These are phyloP conservation scores for Vararia minispora DNA, from an alignment of 768 basidiomycete genomes.

Conservation along the genomic window DNA sequence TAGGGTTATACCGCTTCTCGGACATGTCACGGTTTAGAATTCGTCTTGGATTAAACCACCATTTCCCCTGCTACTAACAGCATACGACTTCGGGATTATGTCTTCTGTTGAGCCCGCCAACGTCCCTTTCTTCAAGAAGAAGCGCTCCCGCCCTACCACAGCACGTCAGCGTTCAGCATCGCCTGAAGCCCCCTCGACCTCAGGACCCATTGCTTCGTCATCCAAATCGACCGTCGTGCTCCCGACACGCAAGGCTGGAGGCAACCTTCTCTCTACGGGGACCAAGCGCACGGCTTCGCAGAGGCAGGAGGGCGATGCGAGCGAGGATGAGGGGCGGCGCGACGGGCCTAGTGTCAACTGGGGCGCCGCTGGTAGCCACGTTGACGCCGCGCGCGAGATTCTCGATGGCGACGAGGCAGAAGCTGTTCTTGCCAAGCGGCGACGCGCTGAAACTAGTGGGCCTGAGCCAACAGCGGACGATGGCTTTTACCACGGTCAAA, in stretches of 20 bases:
- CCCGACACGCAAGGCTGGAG: conserved; percentile 55
- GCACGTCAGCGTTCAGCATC: conserved; percentile 66
- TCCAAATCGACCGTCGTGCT: conserved; percentile 66
- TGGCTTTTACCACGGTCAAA: conserved; percentile 79
- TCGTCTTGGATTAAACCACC: no score
- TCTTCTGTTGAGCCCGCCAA: conserved; percentile 25
- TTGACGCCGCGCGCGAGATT: conserved; percentile 62
- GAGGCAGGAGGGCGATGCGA: conserved; percentile 36
- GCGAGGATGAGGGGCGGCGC: conserved; percentile 38
- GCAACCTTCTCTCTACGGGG: conserved; percentile 70
- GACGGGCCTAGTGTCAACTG: conserved; percentile 61
- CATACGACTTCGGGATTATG: conserved; percentile 19
- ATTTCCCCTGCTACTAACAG: no score
- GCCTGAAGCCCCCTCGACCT: conserved; percentile 28
- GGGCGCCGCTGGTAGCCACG: conserved; percentile 68
- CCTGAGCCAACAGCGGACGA: conserved; percentile 64
- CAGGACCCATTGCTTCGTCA: conserved; percentile 23
- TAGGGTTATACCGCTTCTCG: no score
- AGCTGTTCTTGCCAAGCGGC: conserved; percentile 64
- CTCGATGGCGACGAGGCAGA: conserved; percentile 76
- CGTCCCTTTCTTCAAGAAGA: conserved; percentile 88
- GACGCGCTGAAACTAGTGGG: conserved; percentile 50
- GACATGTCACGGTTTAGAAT: no score
- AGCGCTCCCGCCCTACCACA: conserved; percentile 67
- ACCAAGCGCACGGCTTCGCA: conserved; percentile 51